phyloP scores from a whole-genome alignment of 106 monocot species.

The Dactylorhiza incarnata region DNA sequence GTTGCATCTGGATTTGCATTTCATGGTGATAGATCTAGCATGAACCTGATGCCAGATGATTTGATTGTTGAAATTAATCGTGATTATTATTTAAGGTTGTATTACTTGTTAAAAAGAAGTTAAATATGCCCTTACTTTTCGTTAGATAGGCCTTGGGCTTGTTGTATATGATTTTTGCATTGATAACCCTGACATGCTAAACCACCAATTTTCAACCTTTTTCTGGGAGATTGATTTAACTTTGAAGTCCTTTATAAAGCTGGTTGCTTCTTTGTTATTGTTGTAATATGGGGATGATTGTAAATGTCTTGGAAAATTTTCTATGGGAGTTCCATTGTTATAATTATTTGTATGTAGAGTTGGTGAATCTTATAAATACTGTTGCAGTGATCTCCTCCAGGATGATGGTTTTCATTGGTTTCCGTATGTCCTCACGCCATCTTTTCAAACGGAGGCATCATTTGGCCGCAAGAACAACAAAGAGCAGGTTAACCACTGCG shows the following conservation, averaged over 20 bases:
- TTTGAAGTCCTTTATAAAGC: background rate
- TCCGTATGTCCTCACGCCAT: constrained; percentile 17
- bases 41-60: too few species aligned
- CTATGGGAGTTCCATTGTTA: background rate
- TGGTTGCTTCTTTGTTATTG: background rate
- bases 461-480: constrained; percentile 16
- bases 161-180: too few species aligned
- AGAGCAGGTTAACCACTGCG: constrained; percentile 6
- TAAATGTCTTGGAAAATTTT: background rate
- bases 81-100: too few species aligned
- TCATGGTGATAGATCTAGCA: too few species aligned
- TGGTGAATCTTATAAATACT: constrained; percentile 19
- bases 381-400: constrained; percentile 51
- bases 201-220: background rate
- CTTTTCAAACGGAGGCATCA: constrained; percentile 16
- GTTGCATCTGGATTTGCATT: too few species aligned
- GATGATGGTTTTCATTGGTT: constrained; percentile 32
- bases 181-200: too few species aligned
- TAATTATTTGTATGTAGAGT: background rate
- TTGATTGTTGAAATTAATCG: too few species aligned
- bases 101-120: too few species aligned
- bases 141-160: too few species aligned
- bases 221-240: background rate
- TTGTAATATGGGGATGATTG: background rate
- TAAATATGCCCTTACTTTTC: too few species aligned